These are phyloP conservation scores for Candida golubevii DNA, from an alignment of 805 yeast species.

Conservation along the genomic window DNA sequence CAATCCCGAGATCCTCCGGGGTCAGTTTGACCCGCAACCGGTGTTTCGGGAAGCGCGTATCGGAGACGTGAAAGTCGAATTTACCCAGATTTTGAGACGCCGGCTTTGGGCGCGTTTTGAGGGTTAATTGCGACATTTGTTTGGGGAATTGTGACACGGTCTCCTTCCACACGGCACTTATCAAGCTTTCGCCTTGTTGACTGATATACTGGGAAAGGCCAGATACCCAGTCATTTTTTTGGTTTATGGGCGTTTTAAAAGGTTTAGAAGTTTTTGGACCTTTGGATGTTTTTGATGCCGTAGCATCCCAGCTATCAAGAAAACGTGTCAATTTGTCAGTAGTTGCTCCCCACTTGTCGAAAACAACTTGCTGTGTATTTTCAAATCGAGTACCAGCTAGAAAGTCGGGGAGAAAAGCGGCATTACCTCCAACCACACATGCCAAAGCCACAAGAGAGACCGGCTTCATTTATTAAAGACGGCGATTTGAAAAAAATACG, in stretches of 20 bases:
- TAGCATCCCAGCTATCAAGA: neutral
- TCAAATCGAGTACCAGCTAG: no score
- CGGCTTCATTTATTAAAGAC: neutral
- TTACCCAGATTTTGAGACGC: constrained; percentile 8
- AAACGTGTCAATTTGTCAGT: neutral
- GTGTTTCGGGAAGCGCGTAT: constrained; percentile 37
- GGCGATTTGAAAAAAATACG: neutral
- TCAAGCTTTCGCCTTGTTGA: no score
- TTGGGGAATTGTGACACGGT: constrained; percentile 58
- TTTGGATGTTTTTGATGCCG: neutral
- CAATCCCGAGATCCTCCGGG: constrained; percentile 57
- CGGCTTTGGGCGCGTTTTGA: constrained; percentile 48
- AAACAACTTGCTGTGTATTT: no score
- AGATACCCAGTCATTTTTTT: no score
- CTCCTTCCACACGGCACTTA: constrained; percentile 47
- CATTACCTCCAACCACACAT: neutral
- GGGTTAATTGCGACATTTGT: constrained; percentile 46
- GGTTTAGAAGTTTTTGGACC: no score
- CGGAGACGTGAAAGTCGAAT: constrained; percentile 38
- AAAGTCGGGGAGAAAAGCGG: no score
- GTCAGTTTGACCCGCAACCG: constrained; percentile 18
- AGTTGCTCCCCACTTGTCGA: neutral
- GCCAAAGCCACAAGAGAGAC: neutral
- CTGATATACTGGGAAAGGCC: no score
- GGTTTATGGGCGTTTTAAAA: no score